A percentile compares a stretch with the other conserved stretches of the same genome.
Conservation (phyloP, 495 filamentous ascomycete species). For the Trichoderma gamsii region DNA sequence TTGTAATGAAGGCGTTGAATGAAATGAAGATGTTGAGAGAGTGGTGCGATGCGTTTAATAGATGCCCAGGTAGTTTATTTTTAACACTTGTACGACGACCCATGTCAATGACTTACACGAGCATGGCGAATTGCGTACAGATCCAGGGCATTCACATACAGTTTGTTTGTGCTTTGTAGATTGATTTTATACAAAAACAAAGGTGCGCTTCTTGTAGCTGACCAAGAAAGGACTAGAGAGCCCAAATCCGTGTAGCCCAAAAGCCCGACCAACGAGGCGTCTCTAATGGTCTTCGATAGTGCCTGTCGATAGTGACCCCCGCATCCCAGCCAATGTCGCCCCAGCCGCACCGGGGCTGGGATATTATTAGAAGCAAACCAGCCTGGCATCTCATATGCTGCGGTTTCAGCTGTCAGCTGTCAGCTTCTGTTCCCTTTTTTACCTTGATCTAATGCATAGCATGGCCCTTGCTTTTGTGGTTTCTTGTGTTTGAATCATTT, state of each 20-base stretch:
- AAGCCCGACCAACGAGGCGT: conserved; percentile 1
- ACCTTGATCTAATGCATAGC: neutral
- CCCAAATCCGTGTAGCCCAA: neutral
- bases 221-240: neutral
- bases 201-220: neutral
- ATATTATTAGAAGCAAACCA: neutral
- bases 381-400: neutral
- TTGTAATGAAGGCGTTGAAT: too few species aligned
- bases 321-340: neutral
- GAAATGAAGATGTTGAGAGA: too few species aligned
- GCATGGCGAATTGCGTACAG: too few species aligned
- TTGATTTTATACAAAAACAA: neutral
- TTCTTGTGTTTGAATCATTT: neutral
- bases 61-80: too few species aligned
- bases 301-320: neutral
- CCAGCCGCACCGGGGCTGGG: conserved; percentile 2
- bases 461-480: neutral
- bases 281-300: neutral
- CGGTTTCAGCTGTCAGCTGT: conserved; percentile 1
- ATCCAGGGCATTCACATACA: too few species aligned
- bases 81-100: too few species aligned
- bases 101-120: too few species aligned
- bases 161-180: too few species aligned
- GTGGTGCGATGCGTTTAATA: too few species aligned
- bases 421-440: conserved; percentile 1